phyloP scores from a whole-genome alignment of 2,329 filamentous ascomycete species.

The Diaporthe velutina region DNA sequence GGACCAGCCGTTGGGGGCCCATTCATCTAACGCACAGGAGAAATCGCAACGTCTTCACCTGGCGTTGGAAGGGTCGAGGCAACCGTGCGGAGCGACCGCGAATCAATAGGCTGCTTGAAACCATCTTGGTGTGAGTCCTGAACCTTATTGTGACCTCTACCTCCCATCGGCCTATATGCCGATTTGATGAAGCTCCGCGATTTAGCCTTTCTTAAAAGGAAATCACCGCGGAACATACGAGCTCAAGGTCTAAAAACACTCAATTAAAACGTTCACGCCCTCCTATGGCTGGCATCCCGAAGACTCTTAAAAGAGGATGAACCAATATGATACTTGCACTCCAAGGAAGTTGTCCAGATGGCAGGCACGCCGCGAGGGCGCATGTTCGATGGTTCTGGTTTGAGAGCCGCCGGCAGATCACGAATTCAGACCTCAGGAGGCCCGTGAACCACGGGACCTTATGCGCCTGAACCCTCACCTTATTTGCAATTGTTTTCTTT shows the following conservation, averaged over 20 bases:
- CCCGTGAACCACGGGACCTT: neutral
- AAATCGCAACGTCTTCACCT: slow-evolving; percentile 9
- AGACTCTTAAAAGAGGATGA: too few relatives aligned
- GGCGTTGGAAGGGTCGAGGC: neutral
- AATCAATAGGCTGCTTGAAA: slow-evolving; percentile 11
- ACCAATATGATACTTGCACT: neutral
- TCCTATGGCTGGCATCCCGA: neutral
- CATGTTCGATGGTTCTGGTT: neutral
- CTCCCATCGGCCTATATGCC: neutral
- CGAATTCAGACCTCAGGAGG: neutral
- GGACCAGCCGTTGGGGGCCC: neutral
- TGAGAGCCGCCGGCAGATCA: neutral
- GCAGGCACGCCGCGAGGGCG: neutral
- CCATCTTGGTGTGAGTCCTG: neutral
- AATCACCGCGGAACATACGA: neutral
- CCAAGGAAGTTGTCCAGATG: neutral
- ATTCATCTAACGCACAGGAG: neutral
- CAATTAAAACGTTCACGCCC: neutral
- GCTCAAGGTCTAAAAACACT: neutral
- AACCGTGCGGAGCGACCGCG: neutral
- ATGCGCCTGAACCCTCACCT: neutral
- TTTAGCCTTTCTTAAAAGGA: neutral
- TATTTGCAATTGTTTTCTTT: neutral
- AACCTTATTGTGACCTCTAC: slow-evolving; percentile 14
- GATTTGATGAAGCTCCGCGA: neutral